Percentiles rank a stretch among this genome's conserved stretches.
Evolutionary conservation across 2,329 filamentous ascomycete genomes (phyloP).

Genomic region (Pseudogymnoascus sp.): DNA sequence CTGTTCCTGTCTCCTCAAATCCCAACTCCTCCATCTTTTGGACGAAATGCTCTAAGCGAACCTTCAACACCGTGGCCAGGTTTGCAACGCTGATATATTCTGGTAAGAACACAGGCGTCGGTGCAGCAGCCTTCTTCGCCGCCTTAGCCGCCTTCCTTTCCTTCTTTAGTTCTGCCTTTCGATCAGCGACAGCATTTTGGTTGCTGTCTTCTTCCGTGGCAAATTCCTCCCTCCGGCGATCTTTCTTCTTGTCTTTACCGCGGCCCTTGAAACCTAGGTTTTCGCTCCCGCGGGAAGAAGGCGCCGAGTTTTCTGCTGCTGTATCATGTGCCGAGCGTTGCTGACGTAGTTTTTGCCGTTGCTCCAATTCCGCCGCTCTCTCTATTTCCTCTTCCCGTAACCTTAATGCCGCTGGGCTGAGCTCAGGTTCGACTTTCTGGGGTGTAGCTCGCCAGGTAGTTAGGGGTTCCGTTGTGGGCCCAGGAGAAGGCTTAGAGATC

Average conservation of each 20-base stretch:
- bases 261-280: not conserved
- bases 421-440: not conserved
- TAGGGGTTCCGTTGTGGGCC: not conserved
- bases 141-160: slow-evolving; percentile 36
- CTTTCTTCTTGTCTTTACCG: slow-evolving; percentile 7
- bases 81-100: slow-evolving; percentile 88
- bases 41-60: slow-evolving; percentile 66
- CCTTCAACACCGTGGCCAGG: slow-evolving; percentile 65
- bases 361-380: not conserved
- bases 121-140: slow-evolving; percentile 31
- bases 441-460: not conserved
- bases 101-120: slow-evolving; percentile 66
- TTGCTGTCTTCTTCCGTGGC: slow-evolving; percentile 24
- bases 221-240: slow-evolving; percentile 23
- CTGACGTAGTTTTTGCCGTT: not conserved
- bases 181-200: slow-evolving; percentile 24
- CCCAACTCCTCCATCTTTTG: slow-evolving; percentile 73
- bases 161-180: slow-evolving; percentile 33
- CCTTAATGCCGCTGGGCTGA: not conserved
- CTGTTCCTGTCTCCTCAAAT: slow-evolving; percentile 75
- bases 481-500: not conserved
- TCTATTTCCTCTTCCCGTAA: slow-evolving; percentile 7
- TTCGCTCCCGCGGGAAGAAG: not conserved
- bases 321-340: not conserved
- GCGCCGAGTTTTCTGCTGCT: not conserved